Base-by-base conservation (phyloP, 2,329 filamentous ascomycete genomes). In the Trichophyton equinum region DNA sequence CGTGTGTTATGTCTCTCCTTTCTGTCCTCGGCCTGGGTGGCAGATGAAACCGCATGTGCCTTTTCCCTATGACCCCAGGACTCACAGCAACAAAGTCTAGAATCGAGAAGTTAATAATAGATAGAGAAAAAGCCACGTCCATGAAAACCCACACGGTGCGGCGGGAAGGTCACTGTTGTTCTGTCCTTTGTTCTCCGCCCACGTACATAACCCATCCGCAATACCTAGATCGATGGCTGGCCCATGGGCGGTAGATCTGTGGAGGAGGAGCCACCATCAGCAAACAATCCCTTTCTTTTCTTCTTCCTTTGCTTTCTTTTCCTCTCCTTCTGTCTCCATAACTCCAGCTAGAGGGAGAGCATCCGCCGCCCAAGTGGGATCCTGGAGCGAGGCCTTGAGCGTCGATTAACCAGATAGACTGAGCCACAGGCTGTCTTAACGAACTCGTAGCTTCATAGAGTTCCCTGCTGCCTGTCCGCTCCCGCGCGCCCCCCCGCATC, bases 41-140 rank as follows among this genome's bases (percentile, higher is more conserved):
- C 9, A 38, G 44, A 1, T 20, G n/a, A 30, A 15, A 7, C 20
- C 25, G 46, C 46, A 51, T 27, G 46, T 51, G 20, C 46, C 40
- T 25, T 13, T 4, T 51, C 46, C 20, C 46, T 51, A 25, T 25
- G 22, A 51, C 25, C 20, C 20, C 22, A 27, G 8, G 5, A 55
- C 27, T 36, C 8, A 13, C 33, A 13, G 2, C 33, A 38, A 38
- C n/a, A 25, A 51, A 55, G 27, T 36, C 51, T 55, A 55, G 51
- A 55, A 55, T 27, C 4, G 51, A 55, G 51, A 55, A 55, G 25
- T 55, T 55, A 55, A 55, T 55, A 55, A 55, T 55, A 55, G 51
- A 55, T 36, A 5, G 27, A 8, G 8, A 36, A 55, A 38, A 55
- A 55, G 51, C 51, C 51, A 36, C 51, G 33, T 15, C 11, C 20